Conservation (phyloP, 768 basidiomycete genomes). For the Suillus americanus region DNA sequence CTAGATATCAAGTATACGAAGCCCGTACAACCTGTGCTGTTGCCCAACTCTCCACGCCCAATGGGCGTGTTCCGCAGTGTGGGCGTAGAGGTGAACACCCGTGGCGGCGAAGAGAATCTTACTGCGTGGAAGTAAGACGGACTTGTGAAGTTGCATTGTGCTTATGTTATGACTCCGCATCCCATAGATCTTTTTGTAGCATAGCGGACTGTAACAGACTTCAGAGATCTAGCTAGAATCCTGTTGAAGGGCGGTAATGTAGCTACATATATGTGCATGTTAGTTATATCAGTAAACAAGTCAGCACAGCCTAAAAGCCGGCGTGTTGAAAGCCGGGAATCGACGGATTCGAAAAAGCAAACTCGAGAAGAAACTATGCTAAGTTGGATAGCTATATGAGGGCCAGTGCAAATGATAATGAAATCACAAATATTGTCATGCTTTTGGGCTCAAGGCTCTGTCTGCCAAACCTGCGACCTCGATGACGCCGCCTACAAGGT, state of each 20-base stretch:
- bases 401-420: background rate
- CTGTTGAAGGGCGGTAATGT: constrained; percentile 38
- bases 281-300: constrained; percentile 9
- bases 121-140: background rate
- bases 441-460: constrained; percentile 1
- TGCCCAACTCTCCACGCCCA: constrained; percentile 34
- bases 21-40: constrained; percentile 70
- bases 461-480: constrained; percentile 77
- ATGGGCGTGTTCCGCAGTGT: constrained; percentile 2
- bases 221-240: constrained; percentile 1
- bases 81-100: constrained; percentile 13
- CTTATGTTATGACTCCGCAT: background rate
- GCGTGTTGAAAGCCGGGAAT: background rate
- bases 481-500: constrained; percentile 90
- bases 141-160: background rate
- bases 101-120: constrained; percentile 4
- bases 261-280: background rate
- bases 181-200: background rate
- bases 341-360: background rate
- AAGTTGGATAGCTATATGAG: background rate
- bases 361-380: background rate
- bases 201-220: background rate
- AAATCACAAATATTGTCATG: background rate
- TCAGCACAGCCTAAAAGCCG: background rate
- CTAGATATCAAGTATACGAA: constrained; percentile 69